Conservation (phyloP, 768 basidiomycete genomes). For the Tephrocybe rancida region DNA sequence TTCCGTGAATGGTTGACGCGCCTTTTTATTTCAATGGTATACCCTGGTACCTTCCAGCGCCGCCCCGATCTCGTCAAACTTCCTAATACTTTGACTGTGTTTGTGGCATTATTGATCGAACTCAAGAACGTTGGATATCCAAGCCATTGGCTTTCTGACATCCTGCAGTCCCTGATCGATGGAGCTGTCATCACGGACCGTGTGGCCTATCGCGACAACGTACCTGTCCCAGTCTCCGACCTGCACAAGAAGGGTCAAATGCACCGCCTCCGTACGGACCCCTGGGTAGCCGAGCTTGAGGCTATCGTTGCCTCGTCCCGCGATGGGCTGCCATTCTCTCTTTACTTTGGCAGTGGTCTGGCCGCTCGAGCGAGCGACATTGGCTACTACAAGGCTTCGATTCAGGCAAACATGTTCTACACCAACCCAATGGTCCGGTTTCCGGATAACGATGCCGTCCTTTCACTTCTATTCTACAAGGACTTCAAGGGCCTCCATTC, state of each 20-base stretch:
- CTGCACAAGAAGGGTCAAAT: slow-evolving; percentile 15
- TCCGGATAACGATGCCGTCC: slow-evolving; percentile 18
- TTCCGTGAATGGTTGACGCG: slow-evolving; percentile 34
- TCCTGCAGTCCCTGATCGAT: slow-evolving; percentile 26
- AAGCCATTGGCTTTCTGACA: slow-evolving; percentile 37
- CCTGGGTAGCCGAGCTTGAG: slow-evolving; percentile 30
- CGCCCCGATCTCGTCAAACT: slow-evolving; percentile 26
- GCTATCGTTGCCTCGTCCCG: slow-evolving; percentile 21
- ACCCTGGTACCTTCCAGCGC: slow-evolving; percentile 23
- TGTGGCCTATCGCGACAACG: slow-evolving; percentile 23
- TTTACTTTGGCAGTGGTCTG: slow-evolving; percentile 21
- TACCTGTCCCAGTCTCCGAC: slow-evolving; percentile 30
- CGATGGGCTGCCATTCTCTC: slow-evolving; percentile 23
- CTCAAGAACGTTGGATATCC: slow-evolving; percentile 36
- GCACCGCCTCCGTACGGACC: slow-evolving; percentile 27
- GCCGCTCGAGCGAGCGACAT: slow-evolving; percentile 20
- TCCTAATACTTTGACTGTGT: slow-evolving; percentile 35
- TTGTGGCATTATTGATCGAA: slow-evolving; percentile 32
- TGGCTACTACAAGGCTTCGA: slow-evolving; percentile 22
- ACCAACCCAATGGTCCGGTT: slow-evolving; percentile 8
- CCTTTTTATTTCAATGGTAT: slow-evolving; percentile 31
- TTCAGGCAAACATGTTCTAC: slow-evolving; percentile 17
- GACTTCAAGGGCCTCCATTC: slow-evolving; percentile 2
- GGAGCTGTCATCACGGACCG: slow-evolving; percentile 27
- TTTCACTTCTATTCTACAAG: slow-evolving; percentile 18